Evolutionary conservation across 768 basidiomycete species (phyloP), one percentile per base, ranked within the genome.

Genomic region (Rhodotorula paludigena): DNA sequence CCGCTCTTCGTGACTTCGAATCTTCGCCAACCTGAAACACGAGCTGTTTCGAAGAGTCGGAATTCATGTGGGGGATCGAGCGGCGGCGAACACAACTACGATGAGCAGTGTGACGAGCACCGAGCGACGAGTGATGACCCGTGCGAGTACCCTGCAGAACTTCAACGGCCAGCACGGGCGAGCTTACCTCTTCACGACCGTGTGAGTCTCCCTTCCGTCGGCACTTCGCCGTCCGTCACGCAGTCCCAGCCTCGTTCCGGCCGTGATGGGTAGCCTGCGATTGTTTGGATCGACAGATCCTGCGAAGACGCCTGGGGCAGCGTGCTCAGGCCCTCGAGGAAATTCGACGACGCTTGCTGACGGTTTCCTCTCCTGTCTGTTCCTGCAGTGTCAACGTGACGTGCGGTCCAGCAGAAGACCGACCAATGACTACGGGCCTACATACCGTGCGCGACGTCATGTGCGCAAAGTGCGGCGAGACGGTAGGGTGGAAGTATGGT

Each of bases 111-210:
- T n/a, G n/a, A n/a, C n/a, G n/a, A n/a, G n/a, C n/a, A n/a, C n/a
- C n/a, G n/a, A n/a, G n/a, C n/a, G n/a, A n/a, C n/a, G n/a, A n/a
- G n/a, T n/a, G n/a, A n/a, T n/a, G n/a, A n/a, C n/a, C n/a, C n/a
- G n/a, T n/a, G n/a, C n/a, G n/a, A n/a, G n/a, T n/a, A n/a, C 23
- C 16, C 1, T 14, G 49, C 78, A 98, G 94, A 89, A 90, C 51
- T 98, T 98, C 83, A 92, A 90, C 71, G 94, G 94, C 35, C 92
- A 96, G 79, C 92, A 96, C 78, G 94, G 94, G 25, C 83, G 90
- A 64, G 94, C 94, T 25, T 92, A 93, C 78, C 85, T 98, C 70
- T 93, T 98, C 75, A 90, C 93, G 59, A 85, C 83, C 73, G 92
- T 96, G 93, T 94, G 79, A 83, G 92, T 80, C 33, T 30, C n/a